These are phyloP conservation scores for Ceratocystis lukuohia DNA, from an alignment of 2,329 filamentous ascomycete species.

Conservation along the genomic window DNA sequence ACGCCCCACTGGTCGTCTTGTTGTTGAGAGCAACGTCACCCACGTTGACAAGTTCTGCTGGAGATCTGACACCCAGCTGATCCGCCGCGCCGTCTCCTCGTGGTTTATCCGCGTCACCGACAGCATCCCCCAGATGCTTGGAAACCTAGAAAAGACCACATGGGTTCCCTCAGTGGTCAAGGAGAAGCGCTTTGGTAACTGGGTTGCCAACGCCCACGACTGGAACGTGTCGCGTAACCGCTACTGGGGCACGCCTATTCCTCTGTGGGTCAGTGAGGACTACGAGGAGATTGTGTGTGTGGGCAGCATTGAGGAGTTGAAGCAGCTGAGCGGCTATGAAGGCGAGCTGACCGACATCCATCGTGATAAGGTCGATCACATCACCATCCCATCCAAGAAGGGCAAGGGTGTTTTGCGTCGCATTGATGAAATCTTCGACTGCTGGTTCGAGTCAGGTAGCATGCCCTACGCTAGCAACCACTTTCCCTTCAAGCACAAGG, in stretches of 20 bases:
- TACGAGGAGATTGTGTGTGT: slow-evolving; percentile 23
- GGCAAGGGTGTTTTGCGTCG: slow-evolving; percentile 23
- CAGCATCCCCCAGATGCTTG: slow-evolving; percentile 22
- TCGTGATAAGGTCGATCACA: slow-evolving; percentile 23
- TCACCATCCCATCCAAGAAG: slow-evolving; percentile 23
- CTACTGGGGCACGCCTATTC: slow-evolving; percentile 24
- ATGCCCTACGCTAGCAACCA: slow-evolving; percentile 24
- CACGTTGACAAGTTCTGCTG: slow-evolving; percentile 24
- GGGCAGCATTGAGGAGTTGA: slow-evolving; percentile 23
- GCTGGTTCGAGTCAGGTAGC: slow-evolving; percentile 24
- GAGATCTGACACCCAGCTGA: slow-evolving; percentile 24
- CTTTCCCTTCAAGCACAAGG: slow-evolving; percentile 24
- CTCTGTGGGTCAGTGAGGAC: slow-evolving; percentile 24
- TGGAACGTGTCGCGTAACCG: slow-evolving; percentile 23
- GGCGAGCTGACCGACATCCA: slow-evolving; percentile 23
- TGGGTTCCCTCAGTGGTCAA: slow-evolving; percentile 24
- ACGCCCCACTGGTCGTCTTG: slow-evolving; percentile 21
- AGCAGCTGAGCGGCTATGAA: slow-evolving; percentile 22
- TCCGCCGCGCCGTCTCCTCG: slow-evolving; percentile 23
- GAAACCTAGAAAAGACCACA: slow-evolving; percentile 22
- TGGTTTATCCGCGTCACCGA: slow-evolving; percentile 24
- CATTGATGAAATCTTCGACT: slow-evolving; percentile 25
- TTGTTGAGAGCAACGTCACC: slow-evolving; percentile 22
- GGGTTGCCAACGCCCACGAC: slow-evolving; percentile 23
- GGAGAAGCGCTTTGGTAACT: slow-evolving; percentile 24